Evolutionary conservation across 495 filamentous ascomycete genomes (phyloP), one percentile per base, ranked within the genome.

Genomic region (Xylaria scruposa): DNA sequence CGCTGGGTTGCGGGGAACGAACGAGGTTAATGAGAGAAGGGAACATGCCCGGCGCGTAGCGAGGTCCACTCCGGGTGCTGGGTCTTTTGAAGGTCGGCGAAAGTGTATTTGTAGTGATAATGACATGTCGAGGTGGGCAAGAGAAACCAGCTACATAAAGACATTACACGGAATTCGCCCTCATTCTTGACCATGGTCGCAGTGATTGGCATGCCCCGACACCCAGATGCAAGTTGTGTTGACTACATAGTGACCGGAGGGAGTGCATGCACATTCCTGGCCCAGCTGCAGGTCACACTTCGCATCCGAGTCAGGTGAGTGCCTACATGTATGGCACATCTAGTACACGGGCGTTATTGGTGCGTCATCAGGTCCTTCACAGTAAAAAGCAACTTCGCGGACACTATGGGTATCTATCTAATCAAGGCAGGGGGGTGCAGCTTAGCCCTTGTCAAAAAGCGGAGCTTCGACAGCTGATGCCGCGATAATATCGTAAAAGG

Each of bases 1-100:
- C 3, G 68, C 36, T 24, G 26, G 42, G 73, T 77, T 72, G 66
- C 68, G 72, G 72, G 61, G 42, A 71, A 66, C 24, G 72, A 71
- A 75, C 67, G 33, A 75, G 51, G 33, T 64, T 62, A 54, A 70
- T 59, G 47, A 72, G 61, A 64, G 66, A 68, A 66, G 67, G 19
- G n/a, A 69, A 31, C 15, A 60, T 69, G 6, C 19, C n/a, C 67
- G 67, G 40, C 54, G 44, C 19, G 33, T 21, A 29, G 40, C 54
- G 54, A 60, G 38, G n/a, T 17, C 67, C 40, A 69, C 12, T 19
- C 21, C 38, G 47, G 46, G 19, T 21, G 29, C 47, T 40, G 21
- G 49, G 36, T 19, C 65, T 56, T 49, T 54, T 26, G 29, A 49
- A 56, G 38, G 53, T 36, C 15, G 67, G 67, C 67, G 33, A 60